Base-by-base conservation (phyloP, 805 yeast genomes). In the Yamadazyma phyllophila region DNA sequence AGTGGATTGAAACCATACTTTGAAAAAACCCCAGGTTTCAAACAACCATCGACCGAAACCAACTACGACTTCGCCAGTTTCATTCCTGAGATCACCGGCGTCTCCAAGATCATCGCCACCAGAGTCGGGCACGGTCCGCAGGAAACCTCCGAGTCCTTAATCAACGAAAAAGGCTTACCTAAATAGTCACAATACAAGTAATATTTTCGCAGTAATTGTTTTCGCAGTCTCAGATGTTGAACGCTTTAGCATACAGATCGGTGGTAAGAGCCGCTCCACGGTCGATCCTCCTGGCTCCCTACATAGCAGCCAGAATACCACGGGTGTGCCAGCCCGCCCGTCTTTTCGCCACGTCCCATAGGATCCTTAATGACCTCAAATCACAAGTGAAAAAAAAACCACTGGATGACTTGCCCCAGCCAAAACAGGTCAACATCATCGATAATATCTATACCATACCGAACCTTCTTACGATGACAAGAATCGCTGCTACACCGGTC, bases 41-140 rank as follows among this genome's bases (percentile, higher is more conserved):
- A 75, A 3, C 60, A 54, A 52, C 54, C 58, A 16, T 36, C 50
- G 7, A 30, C 50, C 4, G 49, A 55, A 32, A 58, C 57, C 36
- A 55, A 39, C 37, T 50, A 35, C 49, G 61, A 56, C 30, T 66
- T 71, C 51, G 67, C 65, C 35, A 67, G 66, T 36, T 71, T 76
- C 55, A 81, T 77, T 54, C 62, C 67, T 13, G 82, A 78, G 33
- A 67, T 86, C 36, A 71, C 72, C 45, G 96, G 96, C 39, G 91
- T 94, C 42, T 80, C 92, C 39, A 83, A 85, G 58, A 80, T 94
- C 33, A 94, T 94, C 55, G 71, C 86, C 58, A 91, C 99, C 12
- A 69, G 78, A 55, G 91, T 89, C 44, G 99, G 98, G 29, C 80
- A 80, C 17, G 98, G 97, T 37, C 97, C 98, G 11, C 81, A 76